Percentiles rank a stretch among this genome's conserved stretches.
Conservation (phyloP, 352 stramenopile genomes). For the Pythium phragmitis region DNA sequence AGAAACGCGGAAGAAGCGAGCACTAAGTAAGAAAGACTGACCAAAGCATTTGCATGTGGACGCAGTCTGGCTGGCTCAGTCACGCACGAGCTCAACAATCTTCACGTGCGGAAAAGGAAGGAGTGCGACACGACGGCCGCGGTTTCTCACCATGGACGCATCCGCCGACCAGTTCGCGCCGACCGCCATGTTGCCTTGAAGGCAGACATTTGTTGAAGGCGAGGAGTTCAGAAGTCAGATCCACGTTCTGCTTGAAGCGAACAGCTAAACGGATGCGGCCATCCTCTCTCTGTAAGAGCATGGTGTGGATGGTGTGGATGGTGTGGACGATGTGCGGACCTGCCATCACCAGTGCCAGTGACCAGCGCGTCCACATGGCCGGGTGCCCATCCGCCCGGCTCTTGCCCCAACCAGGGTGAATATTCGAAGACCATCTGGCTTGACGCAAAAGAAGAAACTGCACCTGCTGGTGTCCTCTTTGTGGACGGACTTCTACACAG, state of each 20-base stretch:
- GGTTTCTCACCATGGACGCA: no score
- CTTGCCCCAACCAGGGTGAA: conserved; percentile 1
- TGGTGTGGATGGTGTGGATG: not conserved
- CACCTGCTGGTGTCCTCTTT: not conserved
- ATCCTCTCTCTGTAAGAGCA: conserved; percentile 1
- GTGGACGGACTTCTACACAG: not conserved
- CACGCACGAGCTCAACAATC: no score
- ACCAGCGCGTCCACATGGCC: conserved; percentile 4
- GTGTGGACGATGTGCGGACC: not conserved
- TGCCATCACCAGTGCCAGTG: not conserved
- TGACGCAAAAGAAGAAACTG: not conserved
- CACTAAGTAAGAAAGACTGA: no score
- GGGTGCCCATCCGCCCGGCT: not conserved
- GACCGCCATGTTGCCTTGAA: not conserved
- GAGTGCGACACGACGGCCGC: no score
- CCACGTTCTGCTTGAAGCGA: not conserved
- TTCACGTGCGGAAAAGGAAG: no score
- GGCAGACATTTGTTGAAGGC: not conserved
- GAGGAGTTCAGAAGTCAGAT: conserved; percentile 6
- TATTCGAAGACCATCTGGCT: conserved; percentile 1
- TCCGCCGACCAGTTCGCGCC: not conserved
- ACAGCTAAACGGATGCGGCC: not conserved
- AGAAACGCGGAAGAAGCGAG: no score
- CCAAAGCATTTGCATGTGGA: no score
- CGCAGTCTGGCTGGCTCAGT: no score